Base-by-base conservation (phyloP, 1,284 basidiomycete genomes). In the Trichosporon coremiiforme region DNA sequence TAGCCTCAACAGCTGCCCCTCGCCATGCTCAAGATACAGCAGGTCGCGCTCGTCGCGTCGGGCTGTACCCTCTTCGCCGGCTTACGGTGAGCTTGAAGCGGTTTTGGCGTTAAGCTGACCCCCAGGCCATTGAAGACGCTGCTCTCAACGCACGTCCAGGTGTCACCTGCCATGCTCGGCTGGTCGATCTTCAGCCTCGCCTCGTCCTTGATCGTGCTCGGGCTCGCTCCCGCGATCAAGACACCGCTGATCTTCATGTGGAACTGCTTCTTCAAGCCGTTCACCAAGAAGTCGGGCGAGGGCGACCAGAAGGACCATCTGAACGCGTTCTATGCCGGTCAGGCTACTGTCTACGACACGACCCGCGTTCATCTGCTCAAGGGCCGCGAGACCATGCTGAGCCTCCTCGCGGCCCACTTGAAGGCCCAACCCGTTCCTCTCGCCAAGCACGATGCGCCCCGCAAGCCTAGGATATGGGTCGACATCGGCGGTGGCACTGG, bases 401-500 rank as follows among this genome's bases (percentile, higher is more conserved):
- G 86, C 74, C 85, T 93, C 12, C 87, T 89, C n/a, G 90, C 90
- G 0, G 87, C 87, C 31, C 90, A 93, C 78, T 84, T 93, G 17
- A 86, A 85, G 41, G 84, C 86, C 2, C 84, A 85, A 73, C 80
- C 84, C 38, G 71, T 72, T 2, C 70, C 74, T 15, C 57, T 41
- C 22, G 31, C 35, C 4, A 17, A 45, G 41, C 41, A 38, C 31
- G 67, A 70, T 4, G 68, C 68, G 13, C 47, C 64, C n/a, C 55
- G n/a, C 5, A 78, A 84, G 73, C 79, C 77, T 31, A 77, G 75
- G 64, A 86, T 93, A 35, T 93, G 92, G 92, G 86, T 93, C 36
- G 92, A 93, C 80, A 89, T 93, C 68, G 92, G 91, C 9, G 92
- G 91, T 35, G 92, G 91, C 41, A 93, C 91, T 10, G 90, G 91